Evolutionary conservation across 495 filamentous ascomycete genomes (phyloP).

Genomic region (Aspergillus avenaceus): DNA sequence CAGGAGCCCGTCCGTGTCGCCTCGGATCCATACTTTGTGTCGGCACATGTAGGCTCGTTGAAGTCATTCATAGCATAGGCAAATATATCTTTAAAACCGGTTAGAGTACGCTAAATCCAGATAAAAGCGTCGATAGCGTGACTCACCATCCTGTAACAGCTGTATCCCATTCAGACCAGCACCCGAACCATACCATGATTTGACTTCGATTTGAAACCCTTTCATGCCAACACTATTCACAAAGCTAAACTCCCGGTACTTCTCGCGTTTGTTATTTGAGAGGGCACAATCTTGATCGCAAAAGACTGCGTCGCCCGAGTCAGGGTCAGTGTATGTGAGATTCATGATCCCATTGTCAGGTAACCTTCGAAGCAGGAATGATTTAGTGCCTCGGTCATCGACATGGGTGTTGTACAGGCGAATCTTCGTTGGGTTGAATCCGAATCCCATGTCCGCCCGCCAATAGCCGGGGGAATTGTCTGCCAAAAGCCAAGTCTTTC

Average conservation of each 20-base stretch:
- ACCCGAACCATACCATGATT: constrained; percentile 78
- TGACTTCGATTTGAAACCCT: constrained; percentile 80
- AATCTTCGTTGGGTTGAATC: constrained; percentile 78
- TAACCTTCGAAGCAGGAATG: constrained; percentile 75
- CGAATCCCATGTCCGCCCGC: constrained; percentile 77
- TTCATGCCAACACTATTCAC: constrained; percentile 86
- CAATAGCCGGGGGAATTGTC: constrained; percentile 80
- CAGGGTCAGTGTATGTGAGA: constrained; percentile 79
- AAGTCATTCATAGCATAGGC: constrained; percentile 80
- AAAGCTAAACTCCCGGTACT: constrained; percentile 86
- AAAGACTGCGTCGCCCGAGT: constrained; percentile 54
- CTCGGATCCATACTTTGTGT: constrained; percentile 57
- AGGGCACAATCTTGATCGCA: constrained; percentile 82
- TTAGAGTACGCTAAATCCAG: constrained; percentile 10
- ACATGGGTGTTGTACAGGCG: constrained; percentile 86
- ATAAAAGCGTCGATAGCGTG: background rate
- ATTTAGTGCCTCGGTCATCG: constrained; percentile 80
- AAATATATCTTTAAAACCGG: constrained; percentile 56
- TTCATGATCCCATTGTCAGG: constrained; percentile 95
- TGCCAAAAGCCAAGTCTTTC: constrained; percentile 77
- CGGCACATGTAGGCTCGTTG: constrained; percentile 83
- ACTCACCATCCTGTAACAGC: constrained; percentile 71
- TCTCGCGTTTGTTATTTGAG: constrained; percentile 55
- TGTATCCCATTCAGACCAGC: constrained; percentile 86
- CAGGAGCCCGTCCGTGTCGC: constrained; percentile 71